A percentile compares a stretch with the other conserved stretches of the same genome.
Conservation (phyloP, 1,284 basidiomycete genomes). For the Ganoderma lucidum region DNA sequence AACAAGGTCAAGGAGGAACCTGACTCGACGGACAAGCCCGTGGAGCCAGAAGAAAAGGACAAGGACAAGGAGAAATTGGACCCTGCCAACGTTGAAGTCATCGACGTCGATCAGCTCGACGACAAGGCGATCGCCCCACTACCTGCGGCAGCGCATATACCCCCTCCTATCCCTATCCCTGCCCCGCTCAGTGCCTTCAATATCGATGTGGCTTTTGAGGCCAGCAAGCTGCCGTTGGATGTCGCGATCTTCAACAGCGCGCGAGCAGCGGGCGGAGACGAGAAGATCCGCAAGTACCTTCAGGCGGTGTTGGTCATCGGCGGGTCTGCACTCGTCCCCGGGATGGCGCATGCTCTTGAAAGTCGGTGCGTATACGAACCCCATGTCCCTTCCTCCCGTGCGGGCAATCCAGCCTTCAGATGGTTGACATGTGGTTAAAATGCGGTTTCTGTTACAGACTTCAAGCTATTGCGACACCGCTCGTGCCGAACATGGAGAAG, state of each 20-base stretch:
- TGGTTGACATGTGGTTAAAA: background rate
- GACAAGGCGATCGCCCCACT: slow-evolving; percentile 39
- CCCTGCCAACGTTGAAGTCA: slow-evolving; percentile 52
- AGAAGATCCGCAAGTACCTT: slow-evolving; percentile 90
- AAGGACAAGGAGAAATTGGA: slow-evolving; percentile 16
- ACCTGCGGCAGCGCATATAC: slow-evolving; percentile 16
- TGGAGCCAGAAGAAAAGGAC: slow-evolving; percentile 9
- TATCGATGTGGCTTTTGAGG: slow-evolving; percentile 85
- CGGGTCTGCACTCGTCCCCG: slow-evolving; percentile 76
- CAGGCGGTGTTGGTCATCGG: slow-evolving; percentile 92
- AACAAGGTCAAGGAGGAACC: background rate
- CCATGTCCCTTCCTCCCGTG: background rate
- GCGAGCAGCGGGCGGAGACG: slow-evolving; percentile 85
- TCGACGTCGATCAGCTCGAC: slow-evolving; percentile 60
- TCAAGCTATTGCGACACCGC: slow-evolving; percentile 85
- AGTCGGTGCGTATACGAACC: slow-evolving; percentile 62
- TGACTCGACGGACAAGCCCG: background rate
- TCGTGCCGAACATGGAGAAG: slow-evolving; percentile 83
- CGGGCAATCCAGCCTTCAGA: too few species aligned
- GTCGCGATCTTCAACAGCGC: slow-evolving; percentile 94
- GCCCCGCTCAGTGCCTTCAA: slow-evolving; percentile 46
- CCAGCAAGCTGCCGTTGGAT: slow-evolving; percentile 92
- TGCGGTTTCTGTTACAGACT: slow-evolving; percentile 52
- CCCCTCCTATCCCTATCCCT: slow-evolving; percentile 30
- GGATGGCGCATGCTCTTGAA: slow-evolving; percentile 81